Evolutionary conservation across 352 stramenopile genomes (phyloP).

Genomic region (Thraustochytrium striatum): DNA sequence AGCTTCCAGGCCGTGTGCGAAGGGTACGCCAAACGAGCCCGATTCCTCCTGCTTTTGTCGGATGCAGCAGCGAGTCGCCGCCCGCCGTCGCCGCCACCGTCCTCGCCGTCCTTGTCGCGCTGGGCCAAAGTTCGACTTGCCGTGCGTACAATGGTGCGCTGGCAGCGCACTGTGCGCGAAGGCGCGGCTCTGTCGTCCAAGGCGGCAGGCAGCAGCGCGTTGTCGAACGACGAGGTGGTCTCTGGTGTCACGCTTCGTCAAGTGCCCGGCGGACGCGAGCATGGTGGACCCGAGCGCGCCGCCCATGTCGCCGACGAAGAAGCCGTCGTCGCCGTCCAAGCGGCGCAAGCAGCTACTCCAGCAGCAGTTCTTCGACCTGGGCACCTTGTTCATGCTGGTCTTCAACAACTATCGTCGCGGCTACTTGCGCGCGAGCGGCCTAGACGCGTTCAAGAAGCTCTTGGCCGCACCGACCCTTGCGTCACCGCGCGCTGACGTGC

Average conservation of each 20-base stretch:
- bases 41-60: constrained; percentile 30
- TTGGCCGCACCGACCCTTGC: constrained; percentile 59
- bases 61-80: neutral
- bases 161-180: neutral
- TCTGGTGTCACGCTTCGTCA: constrained; percentile 35
- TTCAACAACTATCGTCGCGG: constrained; percentile 62
- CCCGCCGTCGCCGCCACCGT: neutral
- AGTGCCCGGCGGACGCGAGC: constrained; percentile 24
- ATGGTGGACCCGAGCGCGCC: constrained; percentile 23
- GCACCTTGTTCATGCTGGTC: constrained; percentile 54
- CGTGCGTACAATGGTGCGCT: constrained; percentile 23
- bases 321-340: constrained; percentile 32
- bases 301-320: constrained; percentile 32
- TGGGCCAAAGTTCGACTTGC: neutral
- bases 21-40: neutral
- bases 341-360: constrained; percentile 40
- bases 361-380: constrained; percentile 35
- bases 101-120: neutral
- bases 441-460: constrained; percentile 61
- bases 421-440: constrained; percentile 57
- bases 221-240: constrained; percentile 16
- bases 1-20: constrained; percentile 12
- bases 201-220: neutral
- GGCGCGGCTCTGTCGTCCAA: neutral
- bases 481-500: constrained; percentile 61